These are phyloP conservation scores for Fusarium miscanthi DNA, from an alignment of 2,329 filamentous ascomycete genomes.

Conservation along the genomic window DNA sequence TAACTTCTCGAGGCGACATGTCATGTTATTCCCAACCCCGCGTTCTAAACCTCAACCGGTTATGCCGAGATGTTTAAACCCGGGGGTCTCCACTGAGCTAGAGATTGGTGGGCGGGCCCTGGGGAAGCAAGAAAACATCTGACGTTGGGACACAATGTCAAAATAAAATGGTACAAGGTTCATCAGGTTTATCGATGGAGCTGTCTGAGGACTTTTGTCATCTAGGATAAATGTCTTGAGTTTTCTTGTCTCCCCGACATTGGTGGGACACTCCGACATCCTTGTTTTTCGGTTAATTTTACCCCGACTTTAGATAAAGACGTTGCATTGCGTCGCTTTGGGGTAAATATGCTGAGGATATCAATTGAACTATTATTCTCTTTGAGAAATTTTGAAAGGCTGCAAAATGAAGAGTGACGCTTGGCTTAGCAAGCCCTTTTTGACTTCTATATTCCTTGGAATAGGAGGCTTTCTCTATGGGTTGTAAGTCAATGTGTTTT, in stretches of 20 bases:
- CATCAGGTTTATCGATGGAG: accelerated
- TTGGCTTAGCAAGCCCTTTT: conserved; percentile 53
- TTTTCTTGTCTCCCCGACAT: neutral
- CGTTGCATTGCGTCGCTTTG: neutral
- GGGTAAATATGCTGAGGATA: neutral
- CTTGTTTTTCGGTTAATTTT: conserved; percentile 30
- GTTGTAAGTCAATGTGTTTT: conserved; percentile 42
- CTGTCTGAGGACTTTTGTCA: neutral
- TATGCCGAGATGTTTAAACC: conserved; percentile 11
- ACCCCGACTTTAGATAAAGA: conserved; percentile 24
- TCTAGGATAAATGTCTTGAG: neutral
- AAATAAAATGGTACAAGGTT: accelerated
- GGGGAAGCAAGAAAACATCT: neutral
- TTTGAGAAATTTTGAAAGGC: accelerated
- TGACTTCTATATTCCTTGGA: conserved; percentile 54
- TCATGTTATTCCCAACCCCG: conserved; percentile 22
- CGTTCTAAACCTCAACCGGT: conserved; percentile 29
- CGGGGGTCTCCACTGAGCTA: conserved; percentile 19
- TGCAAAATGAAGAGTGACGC: conserved; percentile 43
- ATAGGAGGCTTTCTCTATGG: conserved; percentile 56
- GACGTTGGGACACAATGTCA: neutral
- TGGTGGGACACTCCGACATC: neutral
- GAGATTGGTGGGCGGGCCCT: neutral
- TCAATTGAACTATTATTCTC: accelerated
- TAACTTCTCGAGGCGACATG: conserved; percentile 8